Conservation (phyloP, 1,284 basidiomycete genomes). For the Apiotrichum porosum region DNA sequence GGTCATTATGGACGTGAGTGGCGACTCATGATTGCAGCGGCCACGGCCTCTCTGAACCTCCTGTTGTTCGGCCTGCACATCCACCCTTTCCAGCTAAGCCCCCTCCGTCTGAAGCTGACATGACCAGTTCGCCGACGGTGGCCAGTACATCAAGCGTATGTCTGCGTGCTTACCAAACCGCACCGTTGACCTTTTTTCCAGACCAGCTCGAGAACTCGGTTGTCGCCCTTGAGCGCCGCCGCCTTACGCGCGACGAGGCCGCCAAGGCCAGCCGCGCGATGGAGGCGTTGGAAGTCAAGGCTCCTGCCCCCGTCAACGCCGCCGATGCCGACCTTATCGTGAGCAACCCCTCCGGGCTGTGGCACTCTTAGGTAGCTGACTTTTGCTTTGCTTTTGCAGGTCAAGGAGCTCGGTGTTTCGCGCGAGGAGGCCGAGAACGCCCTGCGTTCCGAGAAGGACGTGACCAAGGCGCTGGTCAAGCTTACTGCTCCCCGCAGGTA, state of each 20-base stretch:
- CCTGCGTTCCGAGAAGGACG: constrained; percentile 32
- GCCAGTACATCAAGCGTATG: constrained; percentile 42
- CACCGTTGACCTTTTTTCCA: constrained; percentile 2
- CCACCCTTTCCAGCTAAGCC: no score
- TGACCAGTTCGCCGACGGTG: constrained; percentile 41
- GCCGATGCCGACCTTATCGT: constrained; percentile 41
- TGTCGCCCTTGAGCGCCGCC: constrained; percentile 32
- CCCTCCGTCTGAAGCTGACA: constrained; percentile 3
- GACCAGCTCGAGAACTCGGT: constrained; percentile 42
- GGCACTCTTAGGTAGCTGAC: no score
- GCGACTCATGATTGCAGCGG: no score
- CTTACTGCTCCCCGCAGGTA: constrained; percentile 19
- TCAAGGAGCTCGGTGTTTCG: constrained; percentile 31
- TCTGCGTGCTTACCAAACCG: neutral
- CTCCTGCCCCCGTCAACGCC: constrained; percentile 19
- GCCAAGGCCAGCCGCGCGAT: constrained; percentile 39
- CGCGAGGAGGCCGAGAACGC: constrained; percentile 32
- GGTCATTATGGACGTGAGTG: constrained; percentile 42
- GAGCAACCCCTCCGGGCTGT: no score
- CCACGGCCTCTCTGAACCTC: no score
- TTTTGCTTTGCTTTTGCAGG: no score
- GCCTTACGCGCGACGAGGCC: constrained; percentile 37
- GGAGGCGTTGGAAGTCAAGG: constrained; percentile 33
- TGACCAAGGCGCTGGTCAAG: constrained; percentile 37
- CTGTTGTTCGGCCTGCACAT: no score